These are phyloP conservation scores for Aspergillus uvarum DNA, from an alignment of 2,329 filamentous ascomycete genomes.

Conservation along the genomic window DNA sequence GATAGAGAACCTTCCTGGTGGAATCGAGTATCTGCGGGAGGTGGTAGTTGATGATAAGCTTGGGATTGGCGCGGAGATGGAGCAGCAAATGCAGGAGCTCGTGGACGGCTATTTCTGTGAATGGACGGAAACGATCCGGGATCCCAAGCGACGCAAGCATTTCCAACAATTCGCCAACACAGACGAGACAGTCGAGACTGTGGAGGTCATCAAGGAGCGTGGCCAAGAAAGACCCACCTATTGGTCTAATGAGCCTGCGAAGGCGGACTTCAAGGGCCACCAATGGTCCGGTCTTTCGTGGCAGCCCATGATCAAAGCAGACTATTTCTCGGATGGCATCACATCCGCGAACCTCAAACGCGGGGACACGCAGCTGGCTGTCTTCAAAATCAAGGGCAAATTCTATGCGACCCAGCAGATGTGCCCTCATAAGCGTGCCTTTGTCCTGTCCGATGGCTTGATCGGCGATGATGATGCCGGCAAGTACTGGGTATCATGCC, in stretches of 20 bases:
- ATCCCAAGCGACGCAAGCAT: constrained; percentile 64
- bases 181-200: constrained; percentile 63
- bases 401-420: constrained; percentile 91
- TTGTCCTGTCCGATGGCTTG: constrained; percentile 82
- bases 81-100: constrained; percentile 83
- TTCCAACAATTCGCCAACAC: constrained; percentile 88
- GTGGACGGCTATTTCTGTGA: constrained; percentile 86
- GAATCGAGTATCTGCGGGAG: constrained; percentile 76
- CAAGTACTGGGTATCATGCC: constrained; percentile 82
- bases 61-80: constrained; percentile 78
- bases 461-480: constrained; percentile 63
- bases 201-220: constrained; percentile 71
- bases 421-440: constrained; percentile 89
- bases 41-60: constrained; percentile 84
- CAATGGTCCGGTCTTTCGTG: constrained; percentile 67
- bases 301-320: constrained; percentile 74
- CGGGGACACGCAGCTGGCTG: constrained; percentile 82
- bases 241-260: constrained; percentile 69
- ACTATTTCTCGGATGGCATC: constrained; percentile 64
- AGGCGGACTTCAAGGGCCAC: constrained; percentile 70
- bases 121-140: constrained; percentile 78
- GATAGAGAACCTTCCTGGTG: constrained; percentile 80
- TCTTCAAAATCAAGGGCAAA: constrained; percentile 77
- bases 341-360: constrained; percentile 77
- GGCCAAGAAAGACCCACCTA: constrained; percentile 71